Percentiles rank a stretch among this genome's conserved stretches.
Evolutionary conservation across 1,284 basidiomycete species (phyloP).

Genomic region (Irpex lacteus): DNA sequence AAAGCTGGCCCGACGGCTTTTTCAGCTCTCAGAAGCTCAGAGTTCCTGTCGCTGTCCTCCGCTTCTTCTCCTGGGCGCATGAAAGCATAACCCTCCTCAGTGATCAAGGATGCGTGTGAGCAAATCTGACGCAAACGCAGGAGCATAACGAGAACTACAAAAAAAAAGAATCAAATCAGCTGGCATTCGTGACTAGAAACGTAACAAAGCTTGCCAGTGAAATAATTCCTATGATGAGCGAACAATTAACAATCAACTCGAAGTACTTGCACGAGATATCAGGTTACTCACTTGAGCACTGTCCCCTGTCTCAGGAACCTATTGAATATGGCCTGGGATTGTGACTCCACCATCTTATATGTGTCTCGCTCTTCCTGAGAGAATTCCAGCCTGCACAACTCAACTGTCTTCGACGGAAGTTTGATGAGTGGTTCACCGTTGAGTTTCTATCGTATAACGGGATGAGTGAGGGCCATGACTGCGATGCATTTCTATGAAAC

Average conservation of each 20-base stretch:
- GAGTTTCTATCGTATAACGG: slow-evolving; percentile 28
- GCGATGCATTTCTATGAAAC: not conserved
- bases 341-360: slow-evolving; percentile 52
- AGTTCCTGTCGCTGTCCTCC: slow-evolving; percentile 19
- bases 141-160: slow-evolving; percentile 46
- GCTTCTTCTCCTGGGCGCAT: slow-evolving; percentile 38
- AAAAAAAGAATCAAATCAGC: not conserved
- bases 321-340: slow-evolving; percentile 58
- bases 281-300: slow-evolving; percentile 44
- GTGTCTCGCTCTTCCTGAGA: slow-evolving; percentile 54
- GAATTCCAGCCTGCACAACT: slow-evolving; percentile 48
- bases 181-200: not conserved
- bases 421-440: slow-evolving; percentile 61
- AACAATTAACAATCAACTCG: too few species aligned
- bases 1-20: slow-evolving; percentile 43
- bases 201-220: slow-evolving; percentile 30
- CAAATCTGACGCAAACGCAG: slow-evolving; percentile 57
- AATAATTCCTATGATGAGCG: slow-evolving; percentile 42
- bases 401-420: slow-evolving; percentile 51
- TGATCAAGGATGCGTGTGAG: slow-evolving; percentile 50
- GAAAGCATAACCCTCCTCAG: slow-evolving; percentile 42
- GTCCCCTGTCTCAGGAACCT: slow-evolving; percentile 53
- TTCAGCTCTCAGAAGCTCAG: slow-evolving; percentile 33
- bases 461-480: not conserved
- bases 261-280: too few species aligned